phyloP scores from a whole-genome alignment of 495 filamentous ascomycete genomes.

The Physcia stellaris region DNA sequence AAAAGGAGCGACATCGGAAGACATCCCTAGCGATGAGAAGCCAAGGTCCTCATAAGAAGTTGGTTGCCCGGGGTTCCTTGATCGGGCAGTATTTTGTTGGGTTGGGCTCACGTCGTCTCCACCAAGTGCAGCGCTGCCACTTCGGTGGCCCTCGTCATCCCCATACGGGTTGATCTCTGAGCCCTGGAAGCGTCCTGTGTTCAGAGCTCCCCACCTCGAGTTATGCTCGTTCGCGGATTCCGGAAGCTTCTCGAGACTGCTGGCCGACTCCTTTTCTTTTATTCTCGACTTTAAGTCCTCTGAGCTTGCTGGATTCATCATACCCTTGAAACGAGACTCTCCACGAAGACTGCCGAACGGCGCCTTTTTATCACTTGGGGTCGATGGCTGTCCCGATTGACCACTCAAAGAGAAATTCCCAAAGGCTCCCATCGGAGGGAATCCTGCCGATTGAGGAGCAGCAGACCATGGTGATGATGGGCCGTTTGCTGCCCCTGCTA shows the following conservation, averaged over 20 bases:
- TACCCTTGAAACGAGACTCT: constrained; percentile 70
- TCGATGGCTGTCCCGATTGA: constrained; percentile 24
- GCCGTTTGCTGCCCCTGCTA: constrained; percentile 34
- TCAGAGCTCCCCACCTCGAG: constrained; percentile 38
- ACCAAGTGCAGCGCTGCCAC: constrained; percentile 66
- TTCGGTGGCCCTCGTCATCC: constrained; percentile 40
- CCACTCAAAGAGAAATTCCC: constrained; percentile 63
- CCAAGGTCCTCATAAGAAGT: constrained; percentile 33
- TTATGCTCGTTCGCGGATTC: constrained; percentile 36
- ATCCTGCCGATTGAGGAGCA: constrained; percentile 40
- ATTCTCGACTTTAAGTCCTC: constrained; percentile 45
- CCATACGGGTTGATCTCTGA: constrained; percentile 77
- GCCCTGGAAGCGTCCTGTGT: constrained; percentile 38
- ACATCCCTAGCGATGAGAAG: constrained; percentile 66
- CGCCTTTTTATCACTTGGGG: constrained; percentile 54
- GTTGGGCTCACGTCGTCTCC: constrained; percentile 64
- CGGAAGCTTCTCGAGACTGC: constrained; percentile 38
- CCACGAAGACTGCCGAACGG: constrained; percentile 54
- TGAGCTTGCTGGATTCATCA: constrained; percentile 63
- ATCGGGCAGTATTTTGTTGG: constrained; percentile 27
- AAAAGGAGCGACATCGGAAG: constrained; percentile 52
- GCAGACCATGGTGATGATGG: constrained; percentile 57
- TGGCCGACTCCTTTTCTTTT: constrained; percentile 40
- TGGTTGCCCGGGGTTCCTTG: constrained; percentile 46
- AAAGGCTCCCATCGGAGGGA: constrained; percentile 73